Percentiles rank a stretch among this genome's conserved stretches.
phyloP scores from a whole-genome alignment of 2,329 filamentous ascomycete genomes.

The Chaetomium globosum region DNA sequence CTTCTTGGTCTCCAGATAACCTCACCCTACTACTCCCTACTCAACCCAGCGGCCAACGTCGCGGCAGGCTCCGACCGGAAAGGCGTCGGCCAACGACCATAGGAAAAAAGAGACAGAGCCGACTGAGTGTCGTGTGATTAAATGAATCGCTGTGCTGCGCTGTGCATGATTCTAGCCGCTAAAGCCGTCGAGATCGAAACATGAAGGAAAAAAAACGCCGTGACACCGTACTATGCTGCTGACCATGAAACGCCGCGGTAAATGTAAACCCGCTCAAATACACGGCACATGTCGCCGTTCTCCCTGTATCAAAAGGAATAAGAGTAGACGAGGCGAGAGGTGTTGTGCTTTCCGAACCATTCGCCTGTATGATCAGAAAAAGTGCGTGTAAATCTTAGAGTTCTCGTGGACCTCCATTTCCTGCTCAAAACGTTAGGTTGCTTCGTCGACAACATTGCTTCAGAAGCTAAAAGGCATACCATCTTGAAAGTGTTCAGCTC shows the following conservation, averaged over 20 bases:
- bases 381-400: constrained; percentile 99
- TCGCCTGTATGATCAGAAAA: constrained; percentile 71
- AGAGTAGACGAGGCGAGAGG: constrained; percentile 40
- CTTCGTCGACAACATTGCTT: neutral
- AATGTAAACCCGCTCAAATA: constrained; percentile 55
- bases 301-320: constrained; percentile 34
- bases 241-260: constrained; percentile 53
- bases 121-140: constrained; percentile 29
- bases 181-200: constrained; percentile 34
- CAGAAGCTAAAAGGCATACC: constrained; percentile 59
- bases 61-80: neutral
- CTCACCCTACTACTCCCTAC: neutral
- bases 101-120: constrained; percentile 8
- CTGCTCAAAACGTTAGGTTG: constrained; percentile 54
- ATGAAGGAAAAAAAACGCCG: constrained; percentile 50
- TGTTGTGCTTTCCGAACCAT: constrained; percentile 29
- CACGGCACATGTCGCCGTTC: constrained; percentile 46
- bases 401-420: constrained; percentile 99
- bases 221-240: constrained; percentile 64
- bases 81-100: constrained; percentile 7
- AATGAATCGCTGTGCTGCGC: constrained; percentile 31
- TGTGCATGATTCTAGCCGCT: constrained; percentile 37
- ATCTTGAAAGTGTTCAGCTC: constrained; percentile 99
- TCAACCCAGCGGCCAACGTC: neutral
- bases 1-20: neutral